A percentile compares a stretch with the other conserved stretches of the same genome.
These are phyloP conservation scores for Cardamine occulta DNA, from an alignment of 345 rosid species.

Conservation along the genomic window DNA sequence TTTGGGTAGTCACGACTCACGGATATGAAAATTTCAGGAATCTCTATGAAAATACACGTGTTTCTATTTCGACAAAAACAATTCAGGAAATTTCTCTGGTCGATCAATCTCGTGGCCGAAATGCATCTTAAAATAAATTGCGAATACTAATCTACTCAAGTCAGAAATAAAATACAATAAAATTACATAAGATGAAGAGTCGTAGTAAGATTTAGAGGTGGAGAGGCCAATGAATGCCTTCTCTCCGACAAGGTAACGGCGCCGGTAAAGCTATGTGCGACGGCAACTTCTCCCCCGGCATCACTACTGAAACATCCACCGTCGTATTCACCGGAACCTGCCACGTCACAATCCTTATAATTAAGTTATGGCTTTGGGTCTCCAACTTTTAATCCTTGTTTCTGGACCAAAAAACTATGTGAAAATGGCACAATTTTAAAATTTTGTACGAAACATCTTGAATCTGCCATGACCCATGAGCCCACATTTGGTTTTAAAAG, in stretches of 20 bases:
- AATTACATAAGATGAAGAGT: neutral
- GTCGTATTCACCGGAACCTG: conserved; percentile 54
- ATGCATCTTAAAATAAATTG: neutral
- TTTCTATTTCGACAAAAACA: neutral
- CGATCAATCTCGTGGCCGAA: neutral
- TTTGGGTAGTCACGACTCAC: too few species aligned
- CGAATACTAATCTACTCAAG: conserved; percentile 24
- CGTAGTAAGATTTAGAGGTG: conserved; percentile 37
- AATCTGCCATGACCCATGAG: neutral
- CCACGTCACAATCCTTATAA: conserved; percentile 2
- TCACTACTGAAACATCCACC: conserved; percentile 72
- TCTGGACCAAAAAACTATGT: neutral
- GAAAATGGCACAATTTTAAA: neutral
- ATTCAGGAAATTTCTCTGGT: neutral
- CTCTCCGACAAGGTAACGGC: conserved; percentile 87
- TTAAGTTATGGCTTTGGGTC: neutral
- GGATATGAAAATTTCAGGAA: neutral
- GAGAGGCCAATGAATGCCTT: conserved; percentile 66
- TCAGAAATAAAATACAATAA: neutral
- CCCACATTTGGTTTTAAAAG: neutral
- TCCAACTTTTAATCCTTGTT: neutral
- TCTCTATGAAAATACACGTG: neutral
- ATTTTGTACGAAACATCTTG: neutral
- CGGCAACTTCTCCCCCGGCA: conserved; percentile 83
- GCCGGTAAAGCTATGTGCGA: conserved; percentile 86